phyloP scores from a whole-genome alignment of 139 green algal genomes.

The Chloropicon primus region DNA sequence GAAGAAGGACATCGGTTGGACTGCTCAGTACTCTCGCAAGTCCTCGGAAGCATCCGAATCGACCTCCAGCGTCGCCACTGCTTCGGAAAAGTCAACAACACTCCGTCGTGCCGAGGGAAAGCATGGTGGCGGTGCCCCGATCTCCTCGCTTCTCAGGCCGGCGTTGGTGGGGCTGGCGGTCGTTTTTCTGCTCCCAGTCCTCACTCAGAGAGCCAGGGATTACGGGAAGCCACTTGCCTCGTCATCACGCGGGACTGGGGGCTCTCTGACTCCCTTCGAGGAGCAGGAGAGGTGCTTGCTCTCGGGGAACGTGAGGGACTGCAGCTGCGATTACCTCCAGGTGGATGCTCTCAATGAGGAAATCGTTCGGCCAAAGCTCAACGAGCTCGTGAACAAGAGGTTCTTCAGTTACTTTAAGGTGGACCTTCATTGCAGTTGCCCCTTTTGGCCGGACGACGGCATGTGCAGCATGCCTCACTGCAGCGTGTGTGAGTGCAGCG shows the following conservation, averaged over 20 bases:
- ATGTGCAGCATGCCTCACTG: slow-evolving; percentile 77
- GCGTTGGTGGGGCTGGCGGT: background rate
- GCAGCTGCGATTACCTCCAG: background rate
- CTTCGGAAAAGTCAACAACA: too few species aligned
- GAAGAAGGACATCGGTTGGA: background rate
- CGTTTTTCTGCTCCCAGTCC: background rate
- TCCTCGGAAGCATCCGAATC: background rate
- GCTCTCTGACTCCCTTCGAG: background rate
- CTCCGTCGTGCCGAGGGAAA: background rate
- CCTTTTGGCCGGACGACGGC: slow-evolving; percentile 85
- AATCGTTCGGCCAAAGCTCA: background rate
- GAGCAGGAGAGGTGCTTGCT: background rate
- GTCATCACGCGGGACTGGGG: too few species aligned
- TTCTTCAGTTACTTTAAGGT: slow-evolving; percentile 92
- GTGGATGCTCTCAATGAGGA: background rate
- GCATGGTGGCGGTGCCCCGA: too few species aligned
- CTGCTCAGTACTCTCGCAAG: background rate
- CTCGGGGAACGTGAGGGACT: background rate
- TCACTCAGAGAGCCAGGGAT: background rate
- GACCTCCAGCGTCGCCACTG: background rate
- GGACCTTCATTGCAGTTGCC: slow-evolving; percentile 81
- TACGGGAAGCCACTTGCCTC: too few species aligned
- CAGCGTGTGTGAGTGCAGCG: slow-evolving; percentile 71
- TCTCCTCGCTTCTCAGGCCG: background rate
- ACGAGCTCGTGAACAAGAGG: slow-evolving; percentile 23